These are phyloP conservation scores for Fraxinus dipetala DNA, from an alignment of 305 asterid genomes.

Conservation along the genomic window DNA sequence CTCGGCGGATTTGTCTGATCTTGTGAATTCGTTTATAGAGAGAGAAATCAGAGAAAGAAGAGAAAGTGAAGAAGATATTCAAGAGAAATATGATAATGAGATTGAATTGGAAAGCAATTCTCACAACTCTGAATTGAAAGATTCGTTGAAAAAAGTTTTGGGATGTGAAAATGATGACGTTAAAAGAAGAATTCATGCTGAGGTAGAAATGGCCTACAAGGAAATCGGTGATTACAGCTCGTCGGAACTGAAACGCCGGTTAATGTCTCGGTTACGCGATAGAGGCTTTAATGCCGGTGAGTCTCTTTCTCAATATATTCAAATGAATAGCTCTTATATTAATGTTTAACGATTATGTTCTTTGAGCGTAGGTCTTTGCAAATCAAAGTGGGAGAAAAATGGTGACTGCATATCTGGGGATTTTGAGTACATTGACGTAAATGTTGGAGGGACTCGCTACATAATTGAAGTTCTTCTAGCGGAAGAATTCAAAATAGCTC, in stretches of 20 bases:
- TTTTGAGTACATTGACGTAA: conserved; percentile 63
- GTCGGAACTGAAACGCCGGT: conserved; percentile 55
- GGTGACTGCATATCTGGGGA: conserved; percentile 47
- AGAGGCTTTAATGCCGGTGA: conserved; percentile 80
- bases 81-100: conserved; percentile 16
- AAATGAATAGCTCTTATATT: not conserved
- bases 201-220: conserved; percentile 37
- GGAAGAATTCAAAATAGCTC: conserved; percentile 66
- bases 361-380: conserved; percentile 65
- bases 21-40: conserved; percentile 71
- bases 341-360: not conserved
- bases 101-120: conserved; percentile 20
- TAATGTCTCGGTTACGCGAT: conserved; percentile 64
- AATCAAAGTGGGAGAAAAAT: conserved; percentile 73
- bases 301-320: not conserved
- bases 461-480: conserved; percentile 49
- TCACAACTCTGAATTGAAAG: conserved; percentile 28
- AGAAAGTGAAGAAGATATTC: conserved; percentile 11
- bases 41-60: conserved; percentile 33
- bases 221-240: conserved; percentile 25
- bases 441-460: conserved; percentile 42
- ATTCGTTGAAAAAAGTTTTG: conserved; percentile 41
- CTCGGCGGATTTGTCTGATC: conserved; percentile 60
- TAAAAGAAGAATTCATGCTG: conserved; percentile 25
- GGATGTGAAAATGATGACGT: conserved; percentile 19